Evolutionary conservation across 352 stramenopile species (phyloP).

Genomic region (Phytophthora nicotianae): DNA sequence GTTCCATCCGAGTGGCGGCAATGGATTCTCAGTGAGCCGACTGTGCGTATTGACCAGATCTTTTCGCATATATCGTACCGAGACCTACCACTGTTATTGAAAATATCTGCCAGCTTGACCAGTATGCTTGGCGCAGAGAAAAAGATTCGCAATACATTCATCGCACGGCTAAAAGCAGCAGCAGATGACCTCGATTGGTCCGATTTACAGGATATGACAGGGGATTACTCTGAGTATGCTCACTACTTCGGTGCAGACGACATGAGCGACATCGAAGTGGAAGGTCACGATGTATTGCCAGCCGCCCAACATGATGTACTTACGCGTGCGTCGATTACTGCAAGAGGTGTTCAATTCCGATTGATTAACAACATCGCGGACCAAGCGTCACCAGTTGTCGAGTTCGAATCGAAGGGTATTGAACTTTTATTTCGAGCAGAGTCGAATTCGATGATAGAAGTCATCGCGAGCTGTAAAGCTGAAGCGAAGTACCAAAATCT

Average conservation of each 20-base stretch:
- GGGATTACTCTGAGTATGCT: conserved; percentile 42
- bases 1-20: conserved; percentile 49
- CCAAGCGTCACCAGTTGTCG: conserved; percentile 78
- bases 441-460: conserved; percentile 42
- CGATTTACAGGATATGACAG: conserved; percentile 36
- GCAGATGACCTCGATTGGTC: conserved; percentile 55
- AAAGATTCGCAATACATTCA: conserved; percentile 48
- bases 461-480: conserved; percentile 43
- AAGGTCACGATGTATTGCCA: conserved; percentile 10
- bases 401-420: conserved; percentile 56
- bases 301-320: conserved; percentile 29
- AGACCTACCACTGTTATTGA: conserved; percentile 72
- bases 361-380: conserved; percentile 87
- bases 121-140: conserved; percentile 49
- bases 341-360: conserved; percentile 58
- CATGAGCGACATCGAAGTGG: conserved; percentile 6
- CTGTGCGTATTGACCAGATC: conserved; percentile 55
- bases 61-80: conserved; percentile 69
- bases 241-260: conserved; percentile 36
- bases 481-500: conserved; percentile 89
- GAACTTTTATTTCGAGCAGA: conserved; percentile 39
- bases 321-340: conserved; percentile 36
- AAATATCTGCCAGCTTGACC: conserved; percentile 44
- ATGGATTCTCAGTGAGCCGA: conserved; percentile 53
- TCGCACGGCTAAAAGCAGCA: conserved; percentile 39